Evolutionary conservation across 768 basidiomycete species (phyloP), one percentile per base, ranked within the genome.

Genomic region (Fibroporia radiculosa): DNA sequence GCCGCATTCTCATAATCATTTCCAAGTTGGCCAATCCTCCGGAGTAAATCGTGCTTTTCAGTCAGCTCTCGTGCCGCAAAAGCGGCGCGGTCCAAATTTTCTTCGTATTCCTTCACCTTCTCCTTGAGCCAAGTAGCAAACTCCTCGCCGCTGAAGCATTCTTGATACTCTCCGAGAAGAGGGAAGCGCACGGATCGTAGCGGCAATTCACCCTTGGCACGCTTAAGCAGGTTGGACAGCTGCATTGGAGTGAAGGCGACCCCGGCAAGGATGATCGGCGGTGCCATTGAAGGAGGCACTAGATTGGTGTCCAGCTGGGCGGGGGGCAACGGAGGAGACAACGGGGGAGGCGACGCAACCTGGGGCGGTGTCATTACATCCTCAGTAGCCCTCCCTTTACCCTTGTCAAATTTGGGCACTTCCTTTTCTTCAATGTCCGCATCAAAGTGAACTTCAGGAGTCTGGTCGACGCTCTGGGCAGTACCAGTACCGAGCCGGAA

Each of bases 101-200:
- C 86, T 14, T 75, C 82, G 49, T 95, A 84, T 6, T 77, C 87
- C 48, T 78, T 76, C 2, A 93, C 80, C 50, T 86, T 82, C 46
- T 74, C 76, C 46, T 80, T 78, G 45, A 96, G 63, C 91, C 91
- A 96, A 4, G 75, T 72, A 7, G 84, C 85, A 51, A 96, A 83
- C 51, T 95, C 92, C 32, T 91, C 90, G 23, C 93, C 93, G 13
- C 79, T 81, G 64, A 95, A 93, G 47, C 84, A 83, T 46, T 89
- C 84, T 23, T 80, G 72, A 51, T 92, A 92, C 67, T 91, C 87
- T 36, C 89, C 89, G 10, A 92, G 58, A 12, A 92, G 65, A 1
- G 90, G 82, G 66, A 91, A 78, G 28, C 82, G 79, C 24, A 92
- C 71, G 6, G 84, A 65, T 26, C 80, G 74, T 24, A 90, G 67